Conservation (phyloP, 2,329 filamentous ascomycete species). For the Cytospora paraplurivora region DNA sequence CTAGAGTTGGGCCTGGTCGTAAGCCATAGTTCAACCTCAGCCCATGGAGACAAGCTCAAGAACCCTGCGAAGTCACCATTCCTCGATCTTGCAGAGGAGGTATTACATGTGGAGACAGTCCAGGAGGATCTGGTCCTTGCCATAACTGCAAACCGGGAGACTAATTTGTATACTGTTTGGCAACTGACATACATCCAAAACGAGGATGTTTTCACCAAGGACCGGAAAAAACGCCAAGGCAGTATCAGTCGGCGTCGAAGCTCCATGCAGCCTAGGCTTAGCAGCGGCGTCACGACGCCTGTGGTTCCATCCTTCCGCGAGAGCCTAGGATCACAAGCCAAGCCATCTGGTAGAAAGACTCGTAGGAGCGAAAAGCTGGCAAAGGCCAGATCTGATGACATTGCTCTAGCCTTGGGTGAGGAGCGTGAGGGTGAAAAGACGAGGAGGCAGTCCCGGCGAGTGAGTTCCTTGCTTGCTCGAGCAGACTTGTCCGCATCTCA, state of each 20-base stretch:
- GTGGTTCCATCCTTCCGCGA: conserved; percentile 68
- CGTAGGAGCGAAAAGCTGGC: conserved; percentile 55
- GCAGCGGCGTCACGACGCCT: conserved; percentile 77
- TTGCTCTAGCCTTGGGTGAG: conserved; percentile 72
- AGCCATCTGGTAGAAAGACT: conserved; percentile 54
- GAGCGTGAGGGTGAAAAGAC: conserved; percentile 59
- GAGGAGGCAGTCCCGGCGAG: conserved; percentile 68
- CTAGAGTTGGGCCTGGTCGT: conserved; percentile 84
- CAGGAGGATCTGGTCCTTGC: conserved; percentile 67
- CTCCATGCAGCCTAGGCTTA: conserved; percentile 67
- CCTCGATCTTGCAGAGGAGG: conserved; percentile 76
- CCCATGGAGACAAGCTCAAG: conserved; percentile 42
- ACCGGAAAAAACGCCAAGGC: conserved; percentile 49
- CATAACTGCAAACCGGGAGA: conserved; percentile 78
- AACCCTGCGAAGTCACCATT: conserved; percentile 52
- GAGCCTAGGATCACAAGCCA: conserved; percentile 63
- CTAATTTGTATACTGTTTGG: conserved; percentile 82
- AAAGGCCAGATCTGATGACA: conserved; percentile 52
- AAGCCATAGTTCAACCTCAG: conserved; percentile 51
- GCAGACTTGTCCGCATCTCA: conserved; percentile 85
- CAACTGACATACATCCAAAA: conserved; percentile 75
- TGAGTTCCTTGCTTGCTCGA: conserved; percentile 88
- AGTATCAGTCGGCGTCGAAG: conserved; percentile 58
- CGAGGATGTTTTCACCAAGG: conserved; percentile 57
- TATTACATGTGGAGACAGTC: conserved; percentile 76